Base-by-base conservation (phyloP, 179 eudicot species). In the Corrigiola litoralis region DNA sequence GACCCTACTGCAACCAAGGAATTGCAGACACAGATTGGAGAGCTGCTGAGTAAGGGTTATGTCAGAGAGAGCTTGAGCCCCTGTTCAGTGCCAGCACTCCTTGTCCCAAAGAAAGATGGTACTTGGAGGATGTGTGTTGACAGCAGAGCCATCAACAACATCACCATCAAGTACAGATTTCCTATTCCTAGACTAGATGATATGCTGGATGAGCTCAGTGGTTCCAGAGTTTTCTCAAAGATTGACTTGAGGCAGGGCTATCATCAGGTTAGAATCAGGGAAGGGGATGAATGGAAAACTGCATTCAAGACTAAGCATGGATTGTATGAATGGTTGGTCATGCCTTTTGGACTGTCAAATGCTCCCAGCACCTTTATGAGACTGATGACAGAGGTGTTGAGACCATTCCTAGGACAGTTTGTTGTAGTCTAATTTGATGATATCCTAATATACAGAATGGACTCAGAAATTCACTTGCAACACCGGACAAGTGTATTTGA, bases 291-390 rank as follows among this genome's bases (percentile, higher is more conserved):
- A 18, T 56, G 61, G 61, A 56, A 56, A 21, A 56, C 44, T 1
- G 27, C 61, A 2, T 56, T 56, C 44, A 56, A 56, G 16, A 56
- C 42, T 0, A 33, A 18, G 23, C 11, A 56, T 56, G 44, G 61
- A 8, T 18, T 56, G 5, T 56, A 56, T 7, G 27, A 56, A 11
- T 56, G 61, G 25, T 23, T 56, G 8, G 61, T 56, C 5, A 31
- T 64, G 57, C 68, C 68, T 0, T 64, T 64, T 50, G 45, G 58
- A 0, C 58, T 64, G 1, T 20, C 68, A 4, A 64, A 64, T 50
- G 57, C 58, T 1, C 68, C 57, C 5, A 63, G 55, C 6, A 44
- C 55, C 13, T 63, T 58, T 18, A 38, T 58, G 66, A 4, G 66
- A 8, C 12, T 61, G 12, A 61, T 61, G 51, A 42, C 28, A 4